A percentile compares a stretch with the other conserved stretches of the same genome.
phyloP scores from a whole-genome alignment of 2,329 filamentous ascomycete genomes.

The Seiridium unicorne region DNA sequence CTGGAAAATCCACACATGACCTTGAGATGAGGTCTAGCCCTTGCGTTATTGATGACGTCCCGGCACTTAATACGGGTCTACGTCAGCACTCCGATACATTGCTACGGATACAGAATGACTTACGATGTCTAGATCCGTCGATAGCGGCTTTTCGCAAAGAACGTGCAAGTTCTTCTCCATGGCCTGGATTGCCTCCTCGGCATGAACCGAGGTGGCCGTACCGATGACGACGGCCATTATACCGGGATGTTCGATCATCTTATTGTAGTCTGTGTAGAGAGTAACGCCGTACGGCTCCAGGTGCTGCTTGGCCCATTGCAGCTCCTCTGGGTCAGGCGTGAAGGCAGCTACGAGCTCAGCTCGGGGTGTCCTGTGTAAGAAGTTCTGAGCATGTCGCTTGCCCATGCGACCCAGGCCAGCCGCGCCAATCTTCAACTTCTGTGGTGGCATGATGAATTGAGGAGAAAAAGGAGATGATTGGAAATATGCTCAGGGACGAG shows the following conservation, averaged over 20 bases:
- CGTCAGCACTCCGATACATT: background rate
- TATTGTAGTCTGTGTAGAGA: slow-evolving; percentile 42
- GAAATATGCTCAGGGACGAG: background rate
- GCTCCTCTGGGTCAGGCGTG: slow-evolving; percentile 41
- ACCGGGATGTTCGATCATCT: slow-evolving; percentile 39
- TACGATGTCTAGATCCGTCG: slow-evolving; percentile 58
- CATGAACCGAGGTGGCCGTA: slow-evolving; percentile 50
- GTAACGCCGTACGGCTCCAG: slow-evolving; percentile 42
- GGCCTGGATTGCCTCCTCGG: slow-evolving; percentile 54
- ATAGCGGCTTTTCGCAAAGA: slow-evolving; percentile 58
- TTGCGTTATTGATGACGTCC: slow-evolving; percentile 56
- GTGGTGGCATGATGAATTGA: slow-evolving; percentile 15
- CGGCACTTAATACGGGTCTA: slow-evolving; percentile 43
- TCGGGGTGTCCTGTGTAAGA: slow-evolving; percentile 42
- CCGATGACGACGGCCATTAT: slow-evolving; percentile 41
- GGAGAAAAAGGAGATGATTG: background rate
- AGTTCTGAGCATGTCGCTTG: slow-evolving; percentile 48
- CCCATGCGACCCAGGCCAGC: slow-evolving; percentile 53
- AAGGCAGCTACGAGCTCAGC: slow-evolving; percentile 49
- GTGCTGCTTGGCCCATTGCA: slow-evolving; percentile 41
- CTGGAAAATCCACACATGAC: slow-evolving; percentile 67
- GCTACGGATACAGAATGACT: slow-evolving; percentile 18
- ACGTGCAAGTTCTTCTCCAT: slow-evolving; percentile 55
- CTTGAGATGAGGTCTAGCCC: slow-evolving; percentile 56
- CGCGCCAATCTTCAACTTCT: slow-evolving; percentile 40